phyloP scores from a whole-genome alignment of 139 green algal genomes.

The Ostreobium quekettii region DNA sequence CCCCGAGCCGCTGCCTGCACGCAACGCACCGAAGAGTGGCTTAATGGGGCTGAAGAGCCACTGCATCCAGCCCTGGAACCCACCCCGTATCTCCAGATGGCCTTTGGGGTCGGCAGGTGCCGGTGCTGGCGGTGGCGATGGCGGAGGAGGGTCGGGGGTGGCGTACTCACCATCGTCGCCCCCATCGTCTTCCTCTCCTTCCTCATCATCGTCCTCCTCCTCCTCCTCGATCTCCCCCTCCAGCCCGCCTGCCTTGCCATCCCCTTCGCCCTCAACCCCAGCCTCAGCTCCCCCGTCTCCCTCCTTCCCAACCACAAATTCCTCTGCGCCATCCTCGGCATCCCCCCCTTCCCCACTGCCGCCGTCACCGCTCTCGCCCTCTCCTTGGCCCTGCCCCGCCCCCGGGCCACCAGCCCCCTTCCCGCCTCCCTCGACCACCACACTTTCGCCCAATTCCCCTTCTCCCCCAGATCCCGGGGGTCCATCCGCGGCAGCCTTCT shows the following conservation, averaged over 20 bases:
- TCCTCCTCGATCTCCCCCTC: neutral
- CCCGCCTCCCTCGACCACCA: no score
- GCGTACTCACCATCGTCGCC: constrained; percentile 15
- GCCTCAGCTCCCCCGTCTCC: neutral
- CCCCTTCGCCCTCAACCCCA: no score
- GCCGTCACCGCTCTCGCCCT: constrained; percentile 15
- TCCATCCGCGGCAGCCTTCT: constrained; percentile 25
- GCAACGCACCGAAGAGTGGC: no score
- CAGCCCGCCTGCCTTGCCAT: no score
- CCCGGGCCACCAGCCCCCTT: no score
- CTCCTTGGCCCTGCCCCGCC: constrained; percentile 7
- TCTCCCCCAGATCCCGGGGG: constrained; percentile 22
- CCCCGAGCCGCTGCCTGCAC: no score
- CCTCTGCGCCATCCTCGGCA: constrained; percentile 8
- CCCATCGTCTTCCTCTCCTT: constrained; percentile 22
- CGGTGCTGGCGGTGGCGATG: no score
- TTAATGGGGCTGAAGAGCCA: no score
- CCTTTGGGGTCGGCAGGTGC: no score
- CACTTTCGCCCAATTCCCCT: no score
- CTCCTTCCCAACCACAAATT: neutral
- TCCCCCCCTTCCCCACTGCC: neutral
- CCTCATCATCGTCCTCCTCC: constrained; percentile 11
- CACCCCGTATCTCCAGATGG: no score
- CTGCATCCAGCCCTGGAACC: no score
- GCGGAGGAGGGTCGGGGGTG: constrained; percentile 9